phyloP scores from a whole-genome alignment of 1,284 basidiomycete species.

The Trichosporon ovoides region DNA sequence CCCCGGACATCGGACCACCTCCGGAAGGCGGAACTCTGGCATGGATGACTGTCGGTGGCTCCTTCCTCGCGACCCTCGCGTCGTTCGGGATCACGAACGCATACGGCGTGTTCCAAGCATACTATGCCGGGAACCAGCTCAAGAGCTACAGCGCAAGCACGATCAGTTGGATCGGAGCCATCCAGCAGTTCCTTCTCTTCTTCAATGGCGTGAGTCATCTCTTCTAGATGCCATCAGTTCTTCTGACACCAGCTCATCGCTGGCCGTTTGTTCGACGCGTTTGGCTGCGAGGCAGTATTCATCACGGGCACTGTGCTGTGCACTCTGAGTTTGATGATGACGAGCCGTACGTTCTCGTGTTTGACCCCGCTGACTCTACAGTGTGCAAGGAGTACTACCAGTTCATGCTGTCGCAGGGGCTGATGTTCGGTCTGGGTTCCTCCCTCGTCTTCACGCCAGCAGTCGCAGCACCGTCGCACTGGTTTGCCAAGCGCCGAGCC shows the following conservation, averaged over 20 bases:
- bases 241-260: neutral
- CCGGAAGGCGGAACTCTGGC: conserved; percentile 8
- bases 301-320: conserved; percentile 52
- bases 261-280: conserved; percentile 23
- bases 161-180: conserved; percentile 7
- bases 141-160: conserved; percentile 1
- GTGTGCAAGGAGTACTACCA: conserved; percentile 60
- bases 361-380: neutral
- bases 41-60: conserved; percentile 10
- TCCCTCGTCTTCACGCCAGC: conserved; percentile 55
- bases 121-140: conserved; percentile 25
- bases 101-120: conserved; percentile 28
- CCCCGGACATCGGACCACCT: neutral
- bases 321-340: conserved; percentile 31
- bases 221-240: neutral
- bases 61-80: conserved; percentile 3
- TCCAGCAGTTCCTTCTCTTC: conserved; percentile 10
- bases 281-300: conserved; percentile 44
- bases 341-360: conserved; percentile 28
- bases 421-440: conserved; percentile 27
- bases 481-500: conserved; percentile 44
- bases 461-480: conserved; percentile 54
- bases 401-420: conserved; percentile 25
- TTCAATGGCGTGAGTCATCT: conserved; percentile 3
- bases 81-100: conserved; percentile 20